These are phyloP conservation scores for Triticum turgidum DNA, from an alignment of 176 grass and related monocot genomes.

Conservation along the genomic window DNA sequence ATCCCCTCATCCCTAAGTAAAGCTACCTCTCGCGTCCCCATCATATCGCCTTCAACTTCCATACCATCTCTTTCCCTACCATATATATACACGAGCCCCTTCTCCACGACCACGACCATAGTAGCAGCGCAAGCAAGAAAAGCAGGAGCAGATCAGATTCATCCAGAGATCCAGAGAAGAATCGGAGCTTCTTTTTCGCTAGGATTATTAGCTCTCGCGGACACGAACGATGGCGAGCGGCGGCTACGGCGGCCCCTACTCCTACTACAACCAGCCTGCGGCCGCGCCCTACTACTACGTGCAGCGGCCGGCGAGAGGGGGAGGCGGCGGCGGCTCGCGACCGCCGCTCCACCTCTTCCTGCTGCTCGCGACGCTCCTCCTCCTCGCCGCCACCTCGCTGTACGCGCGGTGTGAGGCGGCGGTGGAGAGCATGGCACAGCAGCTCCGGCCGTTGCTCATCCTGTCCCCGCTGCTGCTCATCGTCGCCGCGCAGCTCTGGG, in stretches of 20 bases:
- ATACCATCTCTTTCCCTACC: neutral
- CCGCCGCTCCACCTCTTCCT: slow-evolving; percentile 49
- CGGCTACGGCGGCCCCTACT: slow-evolving; percentile 28
- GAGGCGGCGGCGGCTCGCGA: neutral
- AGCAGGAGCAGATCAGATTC: neutral
- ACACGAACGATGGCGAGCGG: slow-evolving; percentile 28
- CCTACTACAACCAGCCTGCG: slow-evolving; percentile 37
- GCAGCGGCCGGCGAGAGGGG: neutral
- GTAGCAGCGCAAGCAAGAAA: neutral
- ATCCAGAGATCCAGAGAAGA: neutral
- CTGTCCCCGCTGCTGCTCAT: slow-evolving; percentile 70
- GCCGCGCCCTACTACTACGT: slow-evolving; percentile 39
- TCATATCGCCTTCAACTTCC: slow-evolving; percentile 14
- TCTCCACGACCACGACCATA: neutral
- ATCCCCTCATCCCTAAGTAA: slow-evolving; percentile 42
- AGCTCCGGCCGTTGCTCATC: slow-evolving; percentile 50
- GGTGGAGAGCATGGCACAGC: slow-evolving; percentile 47
- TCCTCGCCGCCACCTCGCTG: slow-evolving; percentile 41
- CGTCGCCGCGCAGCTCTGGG: slow-evolving; percentile 61
- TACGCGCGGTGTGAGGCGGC: slow-evolving; percentile 60
- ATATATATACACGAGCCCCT: slow-evolving; percentile 12
- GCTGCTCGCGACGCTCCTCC: slow-evolving; percentile 42
- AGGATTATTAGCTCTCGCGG: neutral
- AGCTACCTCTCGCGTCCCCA: slow-evolving; percentile 16
- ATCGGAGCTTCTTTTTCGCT: neutral